Evolutionary conservation across 768 basidiomycete species (phyloP).

Genomic region (Leucosporidium scottii): DNA sequence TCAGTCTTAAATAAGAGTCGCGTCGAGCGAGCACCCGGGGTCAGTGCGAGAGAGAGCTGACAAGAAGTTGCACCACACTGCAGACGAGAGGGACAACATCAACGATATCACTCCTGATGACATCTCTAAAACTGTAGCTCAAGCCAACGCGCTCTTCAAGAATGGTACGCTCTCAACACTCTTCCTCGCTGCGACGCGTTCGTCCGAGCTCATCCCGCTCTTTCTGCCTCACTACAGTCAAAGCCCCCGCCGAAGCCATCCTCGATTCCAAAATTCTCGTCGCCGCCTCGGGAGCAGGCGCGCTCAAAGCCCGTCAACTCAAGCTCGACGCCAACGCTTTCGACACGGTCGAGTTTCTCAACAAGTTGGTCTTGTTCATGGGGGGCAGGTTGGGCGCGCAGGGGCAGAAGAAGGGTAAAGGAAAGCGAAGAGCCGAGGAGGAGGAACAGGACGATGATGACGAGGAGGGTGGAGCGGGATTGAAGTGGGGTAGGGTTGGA

Average conservation of each 20-base stretch:
- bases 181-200: not conserved
- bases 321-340: conserved; percentile 81
- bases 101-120: conserved; percentile 28
- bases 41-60: no score
- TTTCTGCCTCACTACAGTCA: conserved; percentile 48
- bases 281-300: conserved; percentile 67
- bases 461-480: conserved; percentile 39
- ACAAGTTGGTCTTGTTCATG: conserved; percentile 66
- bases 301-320: conserved; percentile 83
- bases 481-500: conserved; percentile 73
- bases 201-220: not conserved
- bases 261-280: conserved; percentile 78
- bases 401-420: conserved; percentile 40
- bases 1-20: no score
- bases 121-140: conserved; percentile 23
- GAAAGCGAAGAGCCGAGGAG: conserved; percentile 44
- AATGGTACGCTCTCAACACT: conserved; percentile 23
- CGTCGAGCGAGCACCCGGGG: no score
- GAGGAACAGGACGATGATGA: conserved; percentile 46
- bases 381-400: conserved; percentile 51
- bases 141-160: conserved; percentile 34
- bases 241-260: conserved; percentile 77
- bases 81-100: conserved; percentile 15
- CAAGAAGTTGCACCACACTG: no score
- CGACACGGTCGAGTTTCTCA: conserved; percentile 83